Conservation (phyloP, 805 yeast species). For the Wickerhamomyces bisporus region DNA sequence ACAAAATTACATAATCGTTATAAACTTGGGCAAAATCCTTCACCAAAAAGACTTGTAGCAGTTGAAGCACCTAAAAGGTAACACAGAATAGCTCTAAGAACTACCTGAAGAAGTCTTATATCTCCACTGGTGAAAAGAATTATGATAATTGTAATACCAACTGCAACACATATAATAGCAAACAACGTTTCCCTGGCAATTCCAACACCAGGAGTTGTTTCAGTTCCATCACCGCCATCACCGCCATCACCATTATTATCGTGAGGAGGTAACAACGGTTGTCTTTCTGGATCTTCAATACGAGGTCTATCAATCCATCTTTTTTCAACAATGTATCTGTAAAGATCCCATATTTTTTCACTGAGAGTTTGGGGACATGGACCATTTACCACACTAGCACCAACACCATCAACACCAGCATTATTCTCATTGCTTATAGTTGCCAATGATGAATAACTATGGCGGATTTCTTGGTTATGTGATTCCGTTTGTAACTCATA, state of each 20-base stretch:
- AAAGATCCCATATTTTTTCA: neutral
- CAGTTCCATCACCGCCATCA: neutral
- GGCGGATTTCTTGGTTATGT: neutral
- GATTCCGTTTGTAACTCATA: slow-evolving; percentile 6
- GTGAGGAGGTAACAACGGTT: slow-evolving; percentile 6
- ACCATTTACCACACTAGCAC: neutral
- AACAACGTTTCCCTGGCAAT: neutral
- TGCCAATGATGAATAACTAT: neutral
- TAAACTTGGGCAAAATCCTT: slow-evolving; percentile 15
- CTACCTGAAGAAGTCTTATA: slow-evolving; percentile 9
- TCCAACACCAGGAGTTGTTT: neutral
- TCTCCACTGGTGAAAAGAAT: slow-evolving; percentile 16
- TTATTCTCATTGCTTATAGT: neutral
- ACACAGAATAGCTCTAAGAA: slow-evolving; percentile 16
- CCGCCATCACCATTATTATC: neutral
- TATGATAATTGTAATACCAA: slow-evolving; percentile 3
- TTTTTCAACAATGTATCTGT: neutral
- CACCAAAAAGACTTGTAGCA: slow-evolving; percentile 11
- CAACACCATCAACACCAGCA: neutral
- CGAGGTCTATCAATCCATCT: neutral
- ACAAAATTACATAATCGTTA: no score
- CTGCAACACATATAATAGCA: slow-evolving; percentile 1
- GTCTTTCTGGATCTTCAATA: slow-evolving; percentile 12
- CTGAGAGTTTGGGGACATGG: neutral
- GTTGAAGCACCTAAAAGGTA: slow-evolving; percentile 12